Evolutionary conservation across 2,329 filamentous ascomycete species (phyloP).

Genomic region (Albifimbria verrucaria): DNA sequence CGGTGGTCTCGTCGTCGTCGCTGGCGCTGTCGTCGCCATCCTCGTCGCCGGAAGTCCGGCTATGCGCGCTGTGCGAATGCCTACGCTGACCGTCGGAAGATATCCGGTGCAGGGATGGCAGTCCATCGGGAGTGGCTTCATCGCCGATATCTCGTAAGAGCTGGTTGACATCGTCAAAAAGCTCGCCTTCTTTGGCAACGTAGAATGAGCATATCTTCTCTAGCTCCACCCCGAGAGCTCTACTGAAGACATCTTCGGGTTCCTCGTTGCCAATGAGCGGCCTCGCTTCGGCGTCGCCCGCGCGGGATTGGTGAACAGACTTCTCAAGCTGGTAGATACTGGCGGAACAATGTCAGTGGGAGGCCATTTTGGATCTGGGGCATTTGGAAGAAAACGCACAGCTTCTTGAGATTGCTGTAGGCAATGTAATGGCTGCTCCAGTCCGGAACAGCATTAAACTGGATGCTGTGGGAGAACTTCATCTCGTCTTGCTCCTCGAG

Average conservation of each 20-base stretch:
- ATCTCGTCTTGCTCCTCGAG: constrained; percentile 79
- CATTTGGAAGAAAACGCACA: constrained; percentile 55
- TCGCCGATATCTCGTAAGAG: constrained; percentile 74
- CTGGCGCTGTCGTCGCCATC: constrained; percentile 65
- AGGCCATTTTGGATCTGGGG: neutral
- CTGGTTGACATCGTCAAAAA: constrained; percentile 75
- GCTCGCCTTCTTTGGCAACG: constrained; percentile 81
- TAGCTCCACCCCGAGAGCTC: constrained; percentile 80
- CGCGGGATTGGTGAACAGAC: constrained; percentile 61
- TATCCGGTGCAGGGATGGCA: constrained; percentile 30
- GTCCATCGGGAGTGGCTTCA: constrained; percentile 48
- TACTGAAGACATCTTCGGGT: constrained; percentile 77
- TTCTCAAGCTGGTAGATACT: constrained; percentile 97
- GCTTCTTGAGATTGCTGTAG: constrained; percentile 98
- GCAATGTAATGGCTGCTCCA: constrained; percentile 98
- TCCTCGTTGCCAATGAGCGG: constrained; percentile 74
- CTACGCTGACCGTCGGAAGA: constrained; percentile 23
- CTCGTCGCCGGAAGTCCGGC: constrained; percentile 51
- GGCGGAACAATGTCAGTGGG: neutral
- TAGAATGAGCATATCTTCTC: constrained; percentile 96
- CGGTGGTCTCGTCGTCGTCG: constrained; percentile 58
- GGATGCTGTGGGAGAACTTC: constrained; percentile 99
- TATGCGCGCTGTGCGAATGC: constrained; percentile 33
- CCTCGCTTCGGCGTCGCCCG: constrained; percentile 75
- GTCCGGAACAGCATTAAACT: constrained; percentile 99